Evolutionary conservation across 2,329 filamentous ascomycete genomes (phyloP).

Genomic region (Pestalotiopsis sp.): DNA sequence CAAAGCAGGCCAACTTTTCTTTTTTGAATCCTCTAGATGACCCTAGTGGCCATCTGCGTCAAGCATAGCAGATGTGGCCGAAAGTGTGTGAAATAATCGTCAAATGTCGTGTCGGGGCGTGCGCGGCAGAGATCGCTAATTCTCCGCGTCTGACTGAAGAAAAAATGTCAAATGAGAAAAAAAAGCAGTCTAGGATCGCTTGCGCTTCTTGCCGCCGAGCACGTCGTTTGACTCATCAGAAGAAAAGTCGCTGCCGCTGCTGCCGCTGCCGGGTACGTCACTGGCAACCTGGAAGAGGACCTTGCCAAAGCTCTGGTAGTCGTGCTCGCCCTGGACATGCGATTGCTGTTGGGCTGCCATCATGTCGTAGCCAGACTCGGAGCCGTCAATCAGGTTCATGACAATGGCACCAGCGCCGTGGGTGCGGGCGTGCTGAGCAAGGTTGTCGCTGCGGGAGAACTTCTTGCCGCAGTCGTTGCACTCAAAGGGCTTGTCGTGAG

Average conservation of each 20-base stretch:
- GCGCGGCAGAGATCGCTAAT: slow-evolving; percentile 30
- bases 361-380: slow-evolving; percentile 52
- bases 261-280: slow-evolving; percentile 72
- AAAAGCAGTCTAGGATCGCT: slow-evolving; percentile 62
- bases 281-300: slow-evolving; percentile 82
- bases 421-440: slow-evolving; percentile 92
- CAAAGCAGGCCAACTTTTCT: slow-evolving; percentile 39
- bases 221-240: slow-evolving; percentile 52
- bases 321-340: slow-evolving; percentile 41
- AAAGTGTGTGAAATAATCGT: slow-evolving; percentile 38
- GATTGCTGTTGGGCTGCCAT: slow-evolving; percentile 29
- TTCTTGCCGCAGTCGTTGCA: slow-evolving; percentile 99
- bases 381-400: slow-evolving; percentile 82
- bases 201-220: slow-evolving; percentile 72
- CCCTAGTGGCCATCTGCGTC: slow-evolving; percentile 35
- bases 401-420: slow-evolving; percentile 89
- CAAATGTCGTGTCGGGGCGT: slow-evolving; percentile 42
- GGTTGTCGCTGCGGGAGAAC: slow-evolving; percentile 97
- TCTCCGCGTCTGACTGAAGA: slow-evolving; percentile 29
- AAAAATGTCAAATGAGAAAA: slow-evolving; percentile 13
- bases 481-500: slow-evolving; percentile 97
- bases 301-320: slow-evolving; percentile 72
- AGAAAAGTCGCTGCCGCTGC: slow-evolving; percentile 61
- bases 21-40: slow-evolving; percentile 34
- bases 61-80: slow-evolving; percentile 30